A percentile compares a stretch with the other conserved stretches of the same genome.
Conservation (phyloP, 75 land plant species). For the Pinus albicaulis region DNA sequence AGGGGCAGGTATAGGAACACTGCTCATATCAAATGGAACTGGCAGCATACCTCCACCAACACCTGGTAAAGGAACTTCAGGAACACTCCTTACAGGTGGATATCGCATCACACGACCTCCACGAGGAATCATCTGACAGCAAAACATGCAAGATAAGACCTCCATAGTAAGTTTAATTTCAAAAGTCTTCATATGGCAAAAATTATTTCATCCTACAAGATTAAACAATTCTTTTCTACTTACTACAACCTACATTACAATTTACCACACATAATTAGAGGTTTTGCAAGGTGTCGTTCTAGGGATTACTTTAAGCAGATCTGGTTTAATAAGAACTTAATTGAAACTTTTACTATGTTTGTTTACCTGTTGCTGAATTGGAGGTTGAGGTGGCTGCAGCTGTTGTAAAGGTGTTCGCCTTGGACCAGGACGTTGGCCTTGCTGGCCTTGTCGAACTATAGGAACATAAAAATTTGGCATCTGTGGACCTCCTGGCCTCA, state of each 20-base stretch:
- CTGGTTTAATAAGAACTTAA: not conserved
- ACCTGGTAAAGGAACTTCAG: constrained; percentile 53
- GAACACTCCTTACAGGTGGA: constrained; percentile 57
- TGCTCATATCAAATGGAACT: constrained; percentile 71
- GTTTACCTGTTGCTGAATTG: constrained; percentile 49
- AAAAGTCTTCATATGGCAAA: not conserved
- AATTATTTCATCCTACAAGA: not conserved
- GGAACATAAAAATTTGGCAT: constrained; percentile 82
- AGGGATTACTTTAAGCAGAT: not conserved
- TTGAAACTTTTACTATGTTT: no score
- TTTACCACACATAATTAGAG: not conserved
- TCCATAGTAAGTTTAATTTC: not conserved
- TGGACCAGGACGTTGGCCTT: constrained; percentile 67
- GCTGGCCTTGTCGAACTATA: constrained; percentile 72
- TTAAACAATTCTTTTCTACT: not conserved
- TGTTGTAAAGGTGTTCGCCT: constrained; percentile 54
- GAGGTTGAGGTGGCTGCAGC: constrained; percentile 41
- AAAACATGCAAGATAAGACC: not conserved
- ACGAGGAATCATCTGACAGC: constrained; percentile 59
- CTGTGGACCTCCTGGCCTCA: constrained; percentile 77
- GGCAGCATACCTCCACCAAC: constrained; percentile 69
- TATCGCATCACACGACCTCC: constrained; percentile 55
- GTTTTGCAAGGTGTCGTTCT: no score
- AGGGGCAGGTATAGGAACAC: constrained; percentile 37
- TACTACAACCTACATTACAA: not conserved